Evolutionary conservation across 257 asterid genomes (phyloP).

Genomic region (Avicennia marina): DNA sequence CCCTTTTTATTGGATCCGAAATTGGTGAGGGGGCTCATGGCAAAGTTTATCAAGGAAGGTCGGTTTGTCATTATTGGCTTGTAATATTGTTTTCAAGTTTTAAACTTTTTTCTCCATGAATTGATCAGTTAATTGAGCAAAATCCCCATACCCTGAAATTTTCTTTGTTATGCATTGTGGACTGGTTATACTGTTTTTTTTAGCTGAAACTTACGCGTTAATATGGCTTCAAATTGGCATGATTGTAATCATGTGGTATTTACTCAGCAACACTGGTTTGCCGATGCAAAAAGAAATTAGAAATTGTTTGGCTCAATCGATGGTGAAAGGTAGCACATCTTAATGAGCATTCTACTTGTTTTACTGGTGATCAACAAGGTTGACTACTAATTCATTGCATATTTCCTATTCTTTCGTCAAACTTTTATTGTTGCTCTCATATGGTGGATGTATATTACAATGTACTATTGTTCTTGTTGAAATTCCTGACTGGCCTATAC

Average conservation of each 20-base stretch:
- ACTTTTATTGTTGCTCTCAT: not conserved
- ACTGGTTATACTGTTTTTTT: conserved; percentile 6
- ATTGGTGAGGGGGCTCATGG: conserved; percentile 99
- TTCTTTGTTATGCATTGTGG: conserved; percentile 15
- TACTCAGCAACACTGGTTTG: not conserved
- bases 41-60: conserved; percentile 97
- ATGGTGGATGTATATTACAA: not conserved
- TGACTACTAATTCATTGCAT: not conserved
- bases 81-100: not conserved
- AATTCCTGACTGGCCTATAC: not conserved
- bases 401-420: not conserved
- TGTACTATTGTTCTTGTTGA: not conserved
- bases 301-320: not conserved
- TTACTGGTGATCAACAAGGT: no score
- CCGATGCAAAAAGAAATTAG: not conserved
- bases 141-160: not conserved
- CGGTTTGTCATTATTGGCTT: conserved; percentile 20
- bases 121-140: conserved; percentile 5
- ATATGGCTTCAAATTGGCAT: conserved; percentile 8
- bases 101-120: not conserved
- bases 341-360: not conserved
- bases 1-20: conserved; percentile 76
- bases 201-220: not conserved
- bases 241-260: not conserved
- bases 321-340: not conserved